Percentiles rank a stretch among this genome's conserved stretches.
phyloP scores from a whole-genome alignment of 768 basidiomycete genomes.

The Daedaleopsis sinensis region DNA sequence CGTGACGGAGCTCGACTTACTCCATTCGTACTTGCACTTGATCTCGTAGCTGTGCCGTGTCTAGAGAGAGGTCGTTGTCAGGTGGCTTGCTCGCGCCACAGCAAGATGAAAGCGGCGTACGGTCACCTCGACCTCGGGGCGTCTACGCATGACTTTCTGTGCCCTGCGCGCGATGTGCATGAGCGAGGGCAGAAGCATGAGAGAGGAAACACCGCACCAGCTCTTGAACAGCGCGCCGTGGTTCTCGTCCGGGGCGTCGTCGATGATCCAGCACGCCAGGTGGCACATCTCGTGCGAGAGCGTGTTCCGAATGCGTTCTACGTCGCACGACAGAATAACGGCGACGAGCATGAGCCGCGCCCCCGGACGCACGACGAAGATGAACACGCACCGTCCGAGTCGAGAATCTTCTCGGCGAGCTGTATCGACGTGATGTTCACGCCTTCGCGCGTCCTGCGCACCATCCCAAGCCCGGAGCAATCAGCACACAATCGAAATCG shows the following conservation, averaged over 20 bases:
- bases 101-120: conserved; percentile 38
- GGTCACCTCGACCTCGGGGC: conserved; percentile 73
- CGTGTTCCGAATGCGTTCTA: conserved; percentile 82
- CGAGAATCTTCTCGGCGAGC: conserved; percentile 81
- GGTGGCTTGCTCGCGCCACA: conserved; percentile 1
- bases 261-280: conserved; percentile 84
- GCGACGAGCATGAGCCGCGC: neutral
- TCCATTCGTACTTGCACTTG: conserved; percentile 71
- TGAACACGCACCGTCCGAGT: conserved; percentile 60
- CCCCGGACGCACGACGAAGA: too few species aligned
- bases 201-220: conserved; percentile 46
- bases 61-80: conserved; percentile 37
- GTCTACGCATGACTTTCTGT: conserved; percentile 62
- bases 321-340: too few species aligned
- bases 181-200: neutral
- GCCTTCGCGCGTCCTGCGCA: conserved; percentile 55
- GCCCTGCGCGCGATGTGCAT: conserved; percentile 51
- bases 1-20: conserved; percentile 42
- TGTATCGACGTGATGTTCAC: conserved; percentile 67
- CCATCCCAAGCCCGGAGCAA: neutral
- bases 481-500: neutral
- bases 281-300: conserved; percentile 94
- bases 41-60: conserved; percentile 79
- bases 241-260: conserved; percentile 65
- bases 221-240: conserved; percentile 74